Conservation (phyloP, 208 protist genomes). For the Trypanosoma rangeli region DNA sequence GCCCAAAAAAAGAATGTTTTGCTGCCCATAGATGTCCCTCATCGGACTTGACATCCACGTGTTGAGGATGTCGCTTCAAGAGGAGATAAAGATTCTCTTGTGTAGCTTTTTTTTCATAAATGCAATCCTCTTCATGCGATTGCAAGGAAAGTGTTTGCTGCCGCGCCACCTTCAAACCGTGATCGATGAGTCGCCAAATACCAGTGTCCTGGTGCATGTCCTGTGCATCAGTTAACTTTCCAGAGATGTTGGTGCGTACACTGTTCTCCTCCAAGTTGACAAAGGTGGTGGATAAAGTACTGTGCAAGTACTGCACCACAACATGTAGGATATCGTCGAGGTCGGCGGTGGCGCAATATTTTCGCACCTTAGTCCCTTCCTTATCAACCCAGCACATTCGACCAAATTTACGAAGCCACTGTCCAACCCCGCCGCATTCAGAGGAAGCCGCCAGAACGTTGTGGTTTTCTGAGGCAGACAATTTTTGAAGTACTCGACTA, state of each 20-base stretch:
- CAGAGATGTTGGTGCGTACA: background rate
- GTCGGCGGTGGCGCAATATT: constrained; percentile 42
- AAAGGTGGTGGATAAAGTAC: constrained; percentile 23
- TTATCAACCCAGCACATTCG: constrained; percentile 56
- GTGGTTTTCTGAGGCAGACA: constrained; percentile 19
- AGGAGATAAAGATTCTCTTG: constrained; percentile 26
- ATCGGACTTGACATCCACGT: constrained; percentile 14
- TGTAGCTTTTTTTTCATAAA: background rate
- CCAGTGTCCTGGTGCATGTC: background rate
- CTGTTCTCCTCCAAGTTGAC: constrained; percentile 17
- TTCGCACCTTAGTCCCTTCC: constrained; percentile 36
- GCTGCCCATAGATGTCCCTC: constrained; percentile 3
- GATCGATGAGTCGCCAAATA: constrained; percentile 1
- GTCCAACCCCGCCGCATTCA: constrained; percentile 11
- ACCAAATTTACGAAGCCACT: constrained; percentile 41
- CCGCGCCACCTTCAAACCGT: constrained; percentile 4
- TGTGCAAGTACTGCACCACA: constrained; percentile 35
- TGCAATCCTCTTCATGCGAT: background rate
- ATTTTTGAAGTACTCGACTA: constrained; percentile 36
- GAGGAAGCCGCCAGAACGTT: constrained; percentile 8
- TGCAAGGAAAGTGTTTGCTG: background rate
- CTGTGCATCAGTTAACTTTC: background rate
- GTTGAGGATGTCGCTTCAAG: constrained; percentile 9
- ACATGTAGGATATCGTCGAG: constrained; percentile 68
- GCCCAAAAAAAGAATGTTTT: constrained; percentile 16